Conservation (phyloP, 495 filamentous ascomycete genomes). For the Xylaria grammica region DNA sequence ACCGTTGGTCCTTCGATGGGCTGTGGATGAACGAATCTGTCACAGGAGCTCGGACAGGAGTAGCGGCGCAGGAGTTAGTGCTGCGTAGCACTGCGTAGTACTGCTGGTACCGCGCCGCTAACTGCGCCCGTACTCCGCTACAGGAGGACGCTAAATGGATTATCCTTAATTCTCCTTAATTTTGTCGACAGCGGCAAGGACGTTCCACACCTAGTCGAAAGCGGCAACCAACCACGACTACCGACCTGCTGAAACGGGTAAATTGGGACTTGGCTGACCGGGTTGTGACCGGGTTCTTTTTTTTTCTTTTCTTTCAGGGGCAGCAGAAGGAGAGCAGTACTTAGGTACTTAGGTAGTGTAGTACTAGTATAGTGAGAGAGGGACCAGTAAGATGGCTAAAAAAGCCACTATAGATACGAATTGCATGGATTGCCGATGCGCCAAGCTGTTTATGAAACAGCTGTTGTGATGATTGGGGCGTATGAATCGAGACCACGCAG, state of each 20-base stretch:
- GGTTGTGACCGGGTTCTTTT: too few species aligned
- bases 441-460: constrained; percentile 15
- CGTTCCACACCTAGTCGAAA: not conserved
- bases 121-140: too few species aligned
- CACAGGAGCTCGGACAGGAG: constrained; percentile 14
- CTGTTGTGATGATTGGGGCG: not conserved
- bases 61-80: too few species aligned
- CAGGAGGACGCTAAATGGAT: constrained; percentile 7
- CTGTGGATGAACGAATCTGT: constrained; percentile 14
- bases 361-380: not conserved
- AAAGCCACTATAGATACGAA: not conserved
- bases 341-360: too few species aligned
- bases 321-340: too few species aligned
- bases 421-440: constrained; percentile 1
- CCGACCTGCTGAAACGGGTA: constrained; percentile 12
- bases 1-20: not conserved
- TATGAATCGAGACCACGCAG: not conserved
- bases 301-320: too few species aligned
- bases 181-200: constrained; percentile 9
- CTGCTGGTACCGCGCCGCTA: too few species aligned
- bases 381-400: not conserved
- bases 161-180: constrained; percentile 20
- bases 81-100: too few species aligned
- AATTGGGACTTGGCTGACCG: constrained; percentile 3
- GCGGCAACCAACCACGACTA: not conserved